These are phyloP conservation scores for Xylaria sp. DNA, from an alignment of 2,329 filamentous ascomycete species.

Conservation along the genomic window DNA sequence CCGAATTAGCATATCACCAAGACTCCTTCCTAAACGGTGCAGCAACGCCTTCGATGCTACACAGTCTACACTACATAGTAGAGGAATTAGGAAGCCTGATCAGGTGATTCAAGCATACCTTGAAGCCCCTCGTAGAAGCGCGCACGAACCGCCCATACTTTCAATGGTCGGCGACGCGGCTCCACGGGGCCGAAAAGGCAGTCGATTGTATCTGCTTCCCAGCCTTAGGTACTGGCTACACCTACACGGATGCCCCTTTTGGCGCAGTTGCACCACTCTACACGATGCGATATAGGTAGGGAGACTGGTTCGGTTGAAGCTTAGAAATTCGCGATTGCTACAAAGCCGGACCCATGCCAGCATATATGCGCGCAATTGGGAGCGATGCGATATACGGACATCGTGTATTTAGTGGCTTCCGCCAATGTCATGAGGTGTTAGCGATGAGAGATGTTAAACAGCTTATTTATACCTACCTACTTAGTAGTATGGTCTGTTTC, in stretches of 20 bases:
- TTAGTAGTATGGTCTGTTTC: neutral
- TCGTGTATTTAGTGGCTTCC: neutral
- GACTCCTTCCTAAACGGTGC: neutral
- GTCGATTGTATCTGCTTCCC: neutral
- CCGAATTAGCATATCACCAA: neutral
- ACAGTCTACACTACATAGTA: neutral
- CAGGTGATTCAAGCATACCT: neutral
- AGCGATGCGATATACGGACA: neutral
- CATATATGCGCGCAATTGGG: no score
- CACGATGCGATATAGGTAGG: neutral
- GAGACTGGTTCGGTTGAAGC: neutral
- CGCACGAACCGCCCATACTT: constrained; percentile 1
- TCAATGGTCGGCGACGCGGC: constrained; percentile 22
- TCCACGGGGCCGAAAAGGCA: constrained; percentile 18
- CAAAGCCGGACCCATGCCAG: neutral
- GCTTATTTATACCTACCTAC: neutral
- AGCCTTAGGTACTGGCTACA: neutral
- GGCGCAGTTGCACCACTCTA: no score
- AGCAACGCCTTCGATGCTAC: neutral
- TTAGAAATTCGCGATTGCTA: neutral
- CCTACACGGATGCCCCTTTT: neutral
- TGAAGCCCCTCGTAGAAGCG: neutral
- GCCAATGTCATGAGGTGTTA: neutral
- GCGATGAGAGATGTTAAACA: neutral
- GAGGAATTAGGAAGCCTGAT: neutral